These are phyloP conservation scores for Cadophora malorum DNA, from an alignment of 2,329 filamentous ascomycete genomes.

Conservation along the genomic window DNA sequence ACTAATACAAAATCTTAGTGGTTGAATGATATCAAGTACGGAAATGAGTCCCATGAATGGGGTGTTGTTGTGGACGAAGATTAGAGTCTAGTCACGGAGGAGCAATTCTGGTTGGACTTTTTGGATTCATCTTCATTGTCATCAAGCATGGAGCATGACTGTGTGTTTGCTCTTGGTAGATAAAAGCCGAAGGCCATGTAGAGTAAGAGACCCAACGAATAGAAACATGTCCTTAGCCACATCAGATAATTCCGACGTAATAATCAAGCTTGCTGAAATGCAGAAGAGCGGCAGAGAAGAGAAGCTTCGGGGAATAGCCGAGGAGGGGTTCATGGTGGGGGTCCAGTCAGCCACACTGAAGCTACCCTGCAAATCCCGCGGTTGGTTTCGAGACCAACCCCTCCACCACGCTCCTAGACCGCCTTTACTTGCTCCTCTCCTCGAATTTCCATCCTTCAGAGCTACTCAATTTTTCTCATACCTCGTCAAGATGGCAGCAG, in stretches of 20 bases:
- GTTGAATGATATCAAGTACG: slow-evolving; percentile 77
- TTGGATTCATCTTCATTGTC: not conserved
- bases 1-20: slow-evolving; percentile 45
- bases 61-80: slow-evolving; percentile 68
- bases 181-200: not conserved
- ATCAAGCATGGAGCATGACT: not conserved
- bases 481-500: slow-evolving; percentile 26
- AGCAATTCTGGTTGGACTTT: not conserved
- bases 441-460: not conserved
- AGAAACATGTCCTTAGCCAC: not conserved
- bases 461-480: slow-evolving; percentile 8
- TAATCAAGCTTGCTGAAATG: too few species aligned
- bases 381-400: not conserved
- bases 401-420: slow-evolving; percentile 6
- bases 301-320: not conserved
- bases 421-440: not conserved
- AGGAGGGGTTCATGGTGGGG: not conserved
- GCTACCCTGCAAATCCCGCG: too few species aligned
- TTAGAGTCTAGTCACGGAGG: slow-evolving; percentile 17
- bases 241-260: not conserved
- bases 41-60: slow-evolving; percentile 71
- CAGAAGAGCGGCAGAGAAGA: too few species aligned
- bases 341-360: not conserved
- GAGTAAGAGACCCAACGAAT: not conserved
- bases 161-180: not conserved